phyloP scores from a whole-genome alignment of 1,139 yeast species.

The Candida sp. region DNA sequence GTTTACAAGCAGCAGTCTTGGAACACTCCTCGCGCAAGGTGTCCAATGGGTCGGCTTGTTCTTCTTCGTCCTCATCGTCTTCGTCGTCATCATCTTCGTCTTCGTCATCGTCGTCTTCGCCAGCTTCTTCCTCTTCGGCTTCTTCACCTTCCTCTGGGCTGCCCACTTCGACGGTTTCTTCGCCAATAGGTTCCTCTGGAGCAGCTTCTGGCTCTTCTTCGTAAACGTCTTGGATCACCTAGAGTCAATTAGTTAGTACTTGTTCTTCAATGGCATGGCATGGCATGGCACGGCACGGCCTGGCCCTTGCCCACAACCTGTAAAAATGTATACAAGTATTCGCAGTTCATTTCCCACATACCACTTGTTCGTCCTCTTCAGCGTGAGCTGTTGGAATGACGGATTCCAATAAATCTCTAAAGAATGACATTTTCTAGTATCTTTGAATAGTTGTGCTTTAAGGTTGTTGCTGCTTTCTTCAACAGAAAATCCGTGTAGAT shows the following conservation, averaged over 20 bases:
- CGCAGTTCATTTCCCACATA: slow-evolving; percentile 27
- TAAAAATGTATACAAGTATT: background rate
- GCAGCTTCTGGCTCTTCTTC: slow-evolving; percentile 41
- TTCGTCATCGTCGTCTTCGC: slow-evolving; percentile 55
- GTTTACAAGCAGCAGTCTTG: slow-evolving; percentile 70
- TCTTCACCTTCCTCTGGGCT: too few species aligned
- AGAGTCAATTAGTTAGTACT: slow-evolving; percentile 8
- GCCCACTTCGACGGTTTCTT: slow-evolving; percentile 25
- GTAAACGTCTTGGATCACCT: slow-evolving; percentile 42
- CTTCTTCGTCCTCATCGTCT: slow-evolving; percentile 83
- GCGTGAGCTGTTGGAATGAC: slow-evolving; percentile 88
- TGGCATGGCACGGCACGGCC: too few species aligned
- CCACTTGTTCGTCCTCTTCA: slow-evolving; percentile 38
- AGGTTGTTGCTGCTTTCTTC: background rate
- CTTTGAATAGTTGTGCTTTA: slow-evolving; percentile 1
- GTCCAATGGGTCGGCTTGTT: slow-evolving; percentile 69
- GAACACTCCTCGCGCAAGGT: slow-evolving; percentile 71
- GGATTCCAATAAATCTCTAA: slow-evolving; percentile 82
- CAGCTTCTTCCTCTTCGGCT: too few species aligned
- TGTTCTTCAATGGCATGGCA: background rate
- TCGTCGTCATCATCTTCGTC: slow-evolving; percentile 76
- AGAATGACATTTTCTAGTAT: slow-evolving; percentile 48
- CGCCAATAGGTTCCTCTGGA: slow-evolving; percentile 40
- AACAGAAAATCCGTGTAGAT: slow-evolving; percentile 1
- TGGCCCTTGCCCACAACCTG: too few species aligned